phyloP scores from a whole-genome alignment of 1,284 basidiomycete genomes.

The Phylloboletellus chloephorus region DNA sequence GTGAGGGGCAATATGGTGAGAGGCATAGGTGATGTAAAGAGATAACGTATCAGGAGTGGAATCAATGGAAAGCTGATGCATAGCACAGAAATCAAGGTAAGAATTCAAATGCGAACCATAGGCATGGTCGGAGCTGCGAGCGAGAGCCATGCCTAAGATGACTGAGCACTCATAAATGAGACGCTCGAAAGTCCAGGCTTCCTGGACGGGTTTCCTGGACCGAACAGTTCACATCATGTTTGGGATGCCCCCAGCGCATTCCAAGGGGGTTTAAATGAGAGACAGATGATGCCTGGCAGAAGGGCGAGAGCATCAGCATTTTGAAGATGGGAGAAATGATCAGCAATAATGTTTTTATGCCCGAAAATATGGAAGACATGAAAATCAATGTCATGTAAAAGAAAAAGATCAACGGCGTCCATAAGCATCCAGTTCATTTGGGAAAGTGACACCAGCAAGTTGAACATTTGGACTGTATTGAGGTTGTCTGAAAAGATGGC shows the following conservation, averaged over 20 bases:
- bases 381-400: neutral
- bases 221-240: neutral
- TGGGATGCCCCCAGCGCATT: constrained; percentile 1
- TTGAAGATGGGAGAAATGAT: neutral
- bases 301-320: neutral
- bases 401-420: neutral
- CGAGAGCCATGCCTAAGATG: constrained; percentile 31
- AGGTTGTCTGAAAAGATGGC: too few relatives aligned
- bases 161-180: constrained; percentile 32
- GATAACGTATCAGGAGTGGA: neutral
- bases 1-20: neutral
- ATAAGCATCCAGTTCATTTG: neutral
- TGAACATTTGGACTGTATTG: too few relatives aligned
- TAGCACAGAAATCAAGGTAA: neutral
- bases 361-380: neutral
- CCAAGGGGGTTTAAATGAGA: constrained; percentile 1
- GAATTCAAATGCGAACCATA: constrained; percentile 24
- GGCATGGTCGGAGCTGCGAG: constrained; percentile 33
- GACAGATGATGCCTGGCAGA: neutral
- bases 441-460: too few relatives aligned
- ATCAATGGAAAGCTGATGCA: neutral
- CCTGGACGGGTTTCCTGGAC: constrained; percentile 13
- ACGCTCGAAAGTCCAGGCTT: constrained; percentile 32
- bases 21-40: neutral
- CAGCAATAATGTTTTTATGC: neutral